Evolutionary conservation across 2,329 filamentous ascomycete species (phyloP).

Genomic region (Exophiala spinifera): DNA sequence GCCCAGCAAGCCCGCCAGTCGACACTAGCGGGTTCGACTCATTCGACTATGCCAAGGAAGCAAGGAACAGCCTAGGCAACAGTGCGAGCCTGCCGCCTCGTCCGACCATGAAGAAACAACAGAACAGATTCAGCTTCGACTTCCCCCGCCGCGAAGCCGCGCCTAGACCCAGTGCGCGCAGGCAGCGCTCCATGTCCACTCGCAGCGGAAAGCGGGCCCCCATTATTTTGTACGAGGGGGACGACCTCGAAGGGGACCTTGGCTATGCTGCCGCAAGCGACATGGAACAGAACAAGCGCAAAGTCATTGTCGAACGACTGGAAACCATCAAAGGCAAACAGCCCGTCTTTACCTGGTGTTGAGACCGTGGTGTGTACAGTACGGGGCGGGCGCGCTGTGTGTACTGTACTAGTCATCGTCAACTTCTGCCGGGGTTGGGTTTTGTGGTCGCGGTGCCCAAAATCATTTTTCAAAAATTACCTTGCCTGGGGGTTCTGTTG

Average conservation of each 20-base stretch:
- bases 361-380: conserved; percentile 30
- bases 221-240: conserved; percentile 44
- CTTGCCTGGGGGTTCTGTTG: too few relatives aligned
- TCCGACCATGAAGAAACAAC: conserved; percentile 29
- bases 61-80: conserved; percentile 35
- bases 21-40: conserved; percentile 31
- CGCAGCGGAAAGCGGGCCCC: conserved; percentile 17
- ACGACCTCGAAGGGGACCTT: conserved; percentile 85
- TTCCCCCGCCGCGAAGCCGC: conserved; percentile 62
- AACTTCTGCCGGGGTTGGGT: too few relatives aligned
- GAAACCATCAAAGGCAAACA: conserved; percentile 95
- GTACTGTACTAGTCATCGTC: neutral
- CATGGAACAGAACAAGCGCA: conserved; percentile 84
- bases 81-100: conserved; percentile 39
- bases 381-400: too few relatives aligned
- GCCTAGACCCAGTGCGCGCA: conserved; percentile 9
- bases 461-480: too few relatives aligned
- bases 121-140: conserved; percentile 32
- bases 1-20: conserved; percentile 37
- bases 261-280: conserved; percentile 92
- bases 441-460: neutral
- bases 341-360: conserved; percentile 98
- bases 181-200: conserved; percentile 25
- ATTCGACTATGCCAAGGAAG: conserved; percentile 28
- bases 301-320: conserved; percentile 93